Evolutionary conservation across 164 flowering plant genomes (phyloP).

Genomic region (Vitis labrusca): DNA sequence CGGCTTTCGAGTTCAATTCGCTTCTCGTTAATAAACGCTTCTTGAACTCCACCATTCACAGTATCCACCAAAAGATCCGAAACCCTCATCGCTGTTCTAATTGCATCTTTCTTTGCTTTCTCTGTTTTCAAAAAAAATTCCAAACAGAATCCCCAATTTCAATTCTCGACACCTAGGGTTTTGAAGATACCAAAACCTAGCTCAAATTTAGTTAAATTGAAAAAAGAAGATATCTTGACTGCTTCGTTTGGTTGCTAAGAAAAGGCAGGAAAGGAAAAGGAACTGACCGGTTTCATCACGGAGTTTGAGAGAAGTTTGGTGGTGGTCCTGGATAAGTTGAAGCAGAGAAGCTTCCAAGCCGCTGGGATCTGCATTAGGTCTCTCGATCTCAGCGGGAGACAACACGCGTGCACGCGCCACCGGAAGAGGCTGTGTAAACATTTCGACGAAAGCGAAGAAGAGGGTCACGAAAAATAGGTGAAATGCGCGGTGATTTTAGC

Average conservation of each 20-base stretch:
- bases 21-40: constrained; percentile 69
- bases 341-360: constrained; percentile 52
- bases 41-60: constrained; percentile 82
- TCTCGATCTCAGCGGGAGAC: constrained; percentile 9
- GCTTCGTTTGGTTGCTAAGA: too few species aligned
- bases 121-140: constrained; percentile 27
- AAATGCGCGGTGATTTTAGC: too few species aligned
- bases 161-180: background rate
- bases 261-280: background rate
- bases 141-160: background rate
- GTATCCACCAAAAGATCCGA: constrained; percentile 71
- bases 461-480: too few species aligned
- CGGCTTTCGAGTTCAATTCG: constrained; percentile 75
- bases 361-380: constrained; percentile 15
- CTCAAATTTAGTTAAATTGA: too few species aligned
- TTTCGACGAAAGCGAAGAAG: background rate
- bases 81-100: constrained; percentile 44
- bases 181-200: too few species aligned
- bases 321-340: constrained; percentile 42
- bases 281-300: constrained; percentile 48
- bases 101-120: constrained; percentile 71
- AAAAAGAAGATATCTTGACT: too few species aligned
- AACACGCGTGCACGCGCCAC: constrained; percentile 15
- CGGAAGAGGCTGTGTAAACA: constrained; percentile 18
- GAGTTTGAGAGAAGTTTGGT: constrained; percentile 36